phyloP scores from a whole-genome alignment of 1,284 basidiomycete genomes.

The Fomitopsis schrenkii region DNA sequence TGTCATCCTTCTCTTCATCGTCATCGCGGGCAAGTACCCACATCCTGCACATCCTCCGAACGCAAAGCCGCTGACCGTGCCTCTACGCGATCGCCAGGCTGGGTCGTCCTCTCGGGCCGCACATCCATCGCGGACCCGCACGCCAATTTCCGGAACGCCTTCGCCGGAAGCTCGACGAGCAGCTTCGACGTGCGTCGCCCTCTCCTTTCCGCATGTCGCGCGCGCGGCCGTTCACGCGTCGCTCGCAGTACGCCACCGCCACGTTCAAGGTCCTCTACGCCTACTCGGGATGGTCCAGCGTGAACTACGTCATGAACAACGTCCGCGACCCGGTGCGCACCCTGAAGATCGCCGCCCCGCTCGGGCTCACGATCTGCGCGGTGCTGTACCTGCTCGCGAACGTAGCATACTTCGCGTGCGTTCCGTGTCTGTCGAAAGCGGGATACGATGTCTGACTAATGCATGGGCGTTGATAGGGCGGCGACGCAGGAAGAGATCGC shows the following conservation, averaged over 20 bases:
- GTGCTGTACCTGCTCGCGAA: constrained; percentile 59
- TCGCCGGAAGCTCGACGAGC: constrained; percentile 57
- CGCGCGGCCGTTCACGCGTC: not conserved
- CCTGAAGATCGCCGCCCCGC: constrained; percentile 62
- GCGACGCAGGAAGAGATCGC: constrained; percentile 64
- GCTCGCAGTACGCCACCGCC: constrained; percentile 44
- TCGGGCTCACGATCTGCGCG: constrained; percentile 55
- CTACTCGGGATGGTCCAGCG: constrained; percentile 36
- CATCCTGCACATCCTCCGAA: constrained; percentile 11
- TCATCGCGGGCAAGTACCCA: constrained; percentile 35
- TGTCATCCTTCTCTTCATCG: constrained; percentile 50
- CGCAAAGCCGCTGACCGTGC: not conserved
- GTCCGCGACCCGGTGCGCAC: constrained; percentile 62
- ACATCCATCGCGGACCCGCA: constrained; percentile 42
- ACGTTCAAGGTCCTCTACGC: constrained; percentile 56
- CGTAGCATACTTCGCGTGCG: constrained; percentile 67
- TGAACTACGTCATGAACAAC: constrained; percentile 49
- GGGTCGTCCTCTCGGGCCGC: constrained; percentile 42
- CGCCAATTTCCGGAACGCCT: constrained; percentile 37
- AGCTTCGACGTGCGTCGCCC: constrained; percentile 52
- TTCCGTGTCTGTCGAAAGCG: constrained; percentile 26
- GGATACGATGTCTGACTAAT: not conserved
- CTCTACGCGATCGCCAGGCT: constrained; percentile 26
- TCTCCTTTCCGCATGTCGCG: not conserved
- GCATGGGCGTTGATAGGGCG: constrained; percentile 26